These are phyloP conservation scores for Chalaropsis thielavioides DNA, from an alignment of 2,329 filamentous ascomycete genomes.

Conservation along the genomic window DNA sequence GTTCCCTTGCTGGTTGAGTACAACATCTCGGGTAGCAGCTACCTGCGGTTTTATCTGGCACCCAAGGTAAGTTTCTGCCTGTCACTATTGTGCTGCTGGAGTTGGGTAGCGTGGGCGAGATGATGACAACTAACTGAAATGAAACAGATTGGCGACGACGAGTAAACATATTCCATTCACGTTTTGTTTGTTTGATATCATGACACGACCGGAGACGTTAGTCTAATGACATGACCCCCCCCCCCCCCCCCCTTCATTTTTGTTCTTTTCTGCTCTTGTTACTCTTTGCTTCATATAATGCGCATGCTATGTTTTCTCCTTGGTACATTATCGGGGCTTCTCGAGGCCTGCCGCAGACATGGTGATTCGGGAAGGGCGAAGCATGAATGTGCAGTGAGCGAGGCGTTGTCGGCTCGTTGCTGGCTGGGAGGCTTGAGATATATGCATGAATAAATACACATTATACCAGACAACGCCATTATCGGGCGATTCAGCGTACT, in stretches of 20 bases:
- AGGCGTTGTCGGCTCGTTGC: neutral
- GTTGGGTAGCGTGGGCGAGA: neutral
- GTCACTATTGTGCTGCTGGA: neutral
- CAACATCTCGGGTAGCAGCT: constrained; percentile 62
- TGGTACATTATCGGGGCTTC: neutral
- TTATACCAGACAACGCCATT: neutral
- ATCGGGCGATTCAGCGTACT: neutral
- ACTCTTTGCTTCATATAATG: neutral
- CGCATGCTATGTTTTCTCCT: neutral
- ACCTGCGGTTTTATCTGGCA: constrained; percentile 92
- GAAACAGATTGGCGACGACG: constrained; percentile 23
- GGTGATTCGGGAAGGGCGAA: neutral
- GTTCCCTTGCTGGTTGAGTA: constrained; percentile 96
- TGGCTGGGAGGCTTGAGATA: neutral
- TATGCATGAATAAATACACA: neutral
- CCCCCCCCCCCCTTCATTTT: neutral
- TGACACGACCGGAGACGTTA: constrained; percentile 11
- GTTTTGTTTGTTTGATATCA: constrained; percentile 15
- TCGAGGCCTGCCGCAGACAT: too few species aligned
- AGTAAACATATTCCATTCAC: constrained; percentile 18
- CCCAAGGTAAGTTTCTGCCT: constrained; percentile 61
- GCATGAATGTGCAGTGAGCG: neutral
- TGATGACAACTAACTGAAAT: neutral
- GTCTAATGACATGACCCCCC: neutral
- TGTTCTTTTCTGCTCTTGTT: neutral